Evolutionary conservation across 805 yeast genomes (phyloP).

Genomic region (Candida peoriensis): DNA sequence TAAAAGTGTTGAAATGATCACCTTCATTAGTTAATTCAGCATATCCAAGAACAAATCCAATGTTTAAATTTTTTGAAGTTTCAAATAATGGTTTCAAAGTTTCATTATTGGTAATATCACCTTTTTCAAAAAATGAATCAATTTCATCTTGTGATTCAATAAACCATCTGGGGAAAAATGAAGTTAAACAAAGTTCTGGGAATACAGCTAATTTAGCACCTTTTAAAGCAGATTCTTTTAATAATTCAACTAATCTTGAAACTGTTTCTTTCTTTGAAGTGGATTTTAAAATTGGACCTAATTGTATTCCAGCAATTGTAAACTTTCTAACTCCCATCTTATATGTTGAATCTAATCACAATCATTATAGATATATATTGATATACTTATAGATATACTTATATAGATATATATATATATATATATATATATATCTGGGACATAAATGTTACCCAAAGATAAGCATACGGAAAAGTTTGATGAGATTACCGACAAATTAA

Average conservation of each 20-base stretch:
- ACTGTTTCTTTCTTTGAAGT: conserved; percentile 28
- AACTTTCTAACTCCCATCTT: conserved; percentile 22
- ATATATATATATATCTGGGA: too few species aligned
- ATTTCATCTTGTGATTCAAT: conserved; percentile 31
- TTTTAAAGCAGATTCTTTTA: conserved; percentile 26
- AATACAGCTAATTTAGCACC: conserved; percentile 31
- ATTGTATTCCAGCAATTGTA: conserved; percentile 30
- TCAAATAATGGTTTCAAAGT: conserved; percentile 28
- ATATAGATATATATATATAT: too few species aligned
- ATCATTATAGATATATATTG: too few species aligned
- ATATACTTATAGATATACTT: too few species aligned
- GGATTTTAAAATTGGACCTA: conserved; percentile 30
- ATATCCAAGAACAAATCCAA: conserved; percentile 32
- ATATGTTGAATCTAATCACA: too few species aligned
- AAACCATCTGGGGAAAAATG: conserved; percentile 34
- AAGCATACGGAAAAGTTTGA: not conserved
- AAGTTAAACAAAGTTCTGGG: conserved; percentile 33
- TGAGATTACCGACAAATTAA: not conserved
- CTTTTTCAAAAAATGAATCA: conserved; percentile 31
- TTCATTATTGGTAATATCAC: conserved; percentile 27
- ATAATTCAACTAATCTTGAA: conserved; percentile 24
- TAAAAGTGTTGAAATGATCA: conserved; percentile 30
- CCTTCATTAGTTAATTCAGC: conserved; percentile 35
- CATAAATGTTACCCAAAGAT: too few species aligned
- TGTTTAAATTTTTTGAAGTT: conserved; percentile 24